phyloP scores from a whole-genome alignment of 2,329 filamentous ascomycete genomes.

The Fonsecaea monophora region DNA sequence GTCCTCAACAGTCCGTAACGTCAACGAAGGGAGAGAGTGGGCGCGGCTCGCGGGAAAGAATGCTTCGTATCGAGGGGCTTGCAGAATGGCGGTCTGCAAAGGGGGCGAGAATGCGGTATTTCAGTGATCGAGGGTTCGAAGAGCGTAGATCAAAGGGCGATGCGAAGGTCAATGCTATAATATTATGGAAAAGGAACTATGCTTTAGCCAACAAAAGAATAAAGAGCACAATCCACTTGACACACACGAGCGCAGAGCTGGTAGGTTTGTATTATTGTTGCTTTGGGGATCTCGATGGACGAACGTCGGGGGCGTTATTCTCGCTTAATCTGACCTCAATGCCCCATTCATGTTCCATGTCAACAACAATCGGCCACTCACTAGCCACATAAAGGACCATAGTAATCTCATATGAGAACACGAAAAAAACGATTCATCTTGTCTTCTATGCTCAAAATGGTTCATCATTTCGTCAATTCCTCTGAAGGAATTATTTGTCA shows the following conservation, averaged over 20 bases:
- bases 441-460: not conserved
- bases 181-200: slow-evolving; percentile 23
- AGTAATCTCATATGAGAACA: not conserved
- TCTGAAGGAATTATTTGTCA: slow-evolving; percentile 23
- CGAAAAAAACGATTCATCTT: not conserved
- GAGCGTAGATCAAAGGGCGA: not conserved
- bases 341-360: slow-evolving; percentile 26
- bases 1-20: slow-evolving; percentile 10
- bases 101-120: slow-evolving; percentile 7
- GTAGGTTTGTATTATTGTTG: slow-evolving; percentile 10
- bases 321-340: slow-evolving; percentile 21
- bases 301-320: slow-evolving; percentile 17
- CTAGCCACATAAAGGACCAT: slow-evolving; percentile 13
- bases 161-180: slow-evolving; percentile 12
- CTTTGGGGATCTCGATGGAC: slow-evolving; percentile 15
- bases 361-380: slow-evolving; percentile 25
- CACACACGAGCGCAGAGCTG: slow-evolving; percentile 25
- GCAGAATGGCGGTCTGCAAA: slow-evolving; percentile 30
- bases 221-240: slow-evolving; percentile 14
- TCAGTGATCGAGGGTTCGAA: not conserved
- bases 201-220: slow-evolving; percentile 18
- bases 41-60: slow-evolving; percentile 20
- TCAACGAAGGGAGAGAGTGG: not conserved
- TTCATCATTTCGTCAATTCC: slow-evolving; percentile 31
- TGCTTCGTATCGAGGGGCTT: slow-evolving; percentile 26